Percentiles rank a stretch among this genome's conserved stretches.
Conservation (phyloP, 805 yeast genomes). For the Pachysolen tannophilus region DNA sequence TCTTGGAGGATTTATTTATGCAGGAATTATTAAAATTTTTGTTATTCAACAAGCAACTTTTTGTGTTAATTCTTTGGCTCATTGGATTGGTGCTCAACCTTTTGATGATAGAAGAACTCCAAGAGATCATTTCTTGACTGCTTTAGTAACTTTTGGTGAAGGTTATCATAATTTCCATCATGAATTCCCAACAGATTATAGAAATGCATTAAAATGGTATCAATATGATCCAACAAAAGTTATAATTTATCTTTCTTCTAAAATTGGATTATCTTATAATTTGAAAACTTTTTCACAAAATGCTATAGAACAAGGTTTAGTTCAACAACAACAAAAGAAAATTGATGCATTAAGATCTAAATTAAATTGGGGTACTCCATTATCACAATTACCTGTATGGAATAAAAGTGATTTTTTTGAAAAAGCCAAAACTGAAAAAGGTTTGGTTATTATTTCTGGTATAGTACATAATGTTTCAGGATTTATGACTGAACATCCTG, state of each 20-base stretch:
- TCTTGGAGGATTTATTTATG: slow-evolving; percentile 69
- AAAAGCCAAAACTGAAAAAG: slow-evolving; percentile 39
- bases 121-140: slow-evolving; percentile 74
- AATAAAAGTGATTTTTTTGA: slow-evolving; percentile 52
- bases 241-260: slow-evolving; percentile 48
- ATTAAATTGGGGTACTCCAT: slow-evolving; percentile 70
- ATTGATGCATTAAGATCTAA: slow-evolving; percentile 52
- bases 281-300: slow-evolving; percentile 71
- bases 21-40: slow-evolving; percentile 62
- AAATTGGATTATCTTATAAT: slow-evolving; percentile 64
- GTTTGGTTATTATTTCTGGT: slow-evolving; percentile 66
- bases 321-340: slow-evolving; percentile 80
- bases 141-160: slow-evolving; percentile 80
- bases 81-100: slow-evolving; percentile 81
- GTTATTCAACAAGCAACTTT: slow-evolving; percentile 79
- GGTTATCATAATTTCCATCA: slow-evolving; percentile 90
- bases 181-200: slow-evolving; percentile 83
- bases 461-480: slow-evolving; percentile 69
- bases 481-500: slow-evolving; percentile 74
- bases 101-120: slow-evolving; percentile 85
- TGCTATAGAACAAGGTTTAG: slow-evolving; percentile 74
- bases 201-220: slow-evolving; percentile 83
- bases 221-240: slow-evolving; percentile 81
- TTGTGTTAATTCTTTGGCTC: slow-evolving; percentile 81
- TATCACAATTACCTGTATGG: slow-evolving; percentile 67